phyloP scores from a whole-genome alignment of 2,329 filamentous ascomycete species.

The Calonectria leucothoes region DNA sequence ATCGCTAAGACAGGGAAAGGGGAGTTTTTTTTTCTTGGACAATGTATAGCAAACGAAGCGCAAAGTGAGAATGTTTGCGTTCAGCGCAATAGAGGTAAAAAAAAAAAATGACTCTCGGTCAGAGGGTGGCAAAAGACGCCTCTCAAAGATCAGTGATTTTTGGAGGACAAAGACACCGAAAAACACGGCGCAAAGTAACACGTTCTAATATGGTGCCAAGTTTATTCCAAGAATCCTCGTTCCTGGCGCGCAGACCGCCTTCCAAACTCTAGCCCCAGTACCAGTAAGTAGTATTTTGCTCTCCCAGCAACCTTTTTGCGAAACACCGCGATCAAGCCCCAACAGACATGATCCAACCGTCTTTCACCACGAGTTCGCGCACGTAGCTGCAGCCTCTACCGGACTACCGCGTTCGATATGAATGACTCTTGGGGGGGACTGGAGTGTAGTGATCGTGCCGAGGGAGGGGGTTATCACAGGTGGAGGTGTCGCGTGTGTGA shows the following conservation, averaged over 20 bases:
- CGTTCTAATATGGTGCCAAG: conserved; percentile 39
- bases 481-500: conserved; percentile 18
- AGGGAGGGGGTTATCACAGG: not conserved
- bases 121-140: conserved; percentile 23
- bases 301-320: conserved; percentile 36
- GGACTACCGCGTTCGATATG: conserved; percentile 19
- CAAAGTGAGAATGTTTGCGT: conserved; percentile 22
- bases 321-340: conserved; percentile 33
- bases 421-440: conserved; percentile 16
- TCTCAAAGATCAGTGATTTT: conserved; percentile 20
- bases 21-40: conserved; percentile 12
- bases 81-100: conserved; percentile 4
- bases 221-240: conserved; percentile 45
- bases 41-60: conserved; percentile 24
- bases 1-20: conserved; percentile 24
- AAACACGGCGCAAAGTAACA: conserved; percentile 34
- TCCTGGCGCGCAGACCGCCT: conserved; percentile 35
- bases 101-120: conserved; percentile 10
- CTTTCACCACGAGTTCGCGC: conserved; percentile 27
- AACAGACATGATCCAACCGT: conserved; percentile 33
- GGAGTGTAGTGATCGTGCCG: conserved; percentile 16
- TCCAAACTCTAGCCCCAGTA: conserved; percentile 38
- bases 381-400: conserved; percentile 21
- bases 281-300: conserved; percentile 28
- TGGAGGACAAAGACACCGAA: conserved; percentile 25